Base-by-base conservation (phyloP, 164 flowering plant genomes). In the Vitis cinerea region DNA sequence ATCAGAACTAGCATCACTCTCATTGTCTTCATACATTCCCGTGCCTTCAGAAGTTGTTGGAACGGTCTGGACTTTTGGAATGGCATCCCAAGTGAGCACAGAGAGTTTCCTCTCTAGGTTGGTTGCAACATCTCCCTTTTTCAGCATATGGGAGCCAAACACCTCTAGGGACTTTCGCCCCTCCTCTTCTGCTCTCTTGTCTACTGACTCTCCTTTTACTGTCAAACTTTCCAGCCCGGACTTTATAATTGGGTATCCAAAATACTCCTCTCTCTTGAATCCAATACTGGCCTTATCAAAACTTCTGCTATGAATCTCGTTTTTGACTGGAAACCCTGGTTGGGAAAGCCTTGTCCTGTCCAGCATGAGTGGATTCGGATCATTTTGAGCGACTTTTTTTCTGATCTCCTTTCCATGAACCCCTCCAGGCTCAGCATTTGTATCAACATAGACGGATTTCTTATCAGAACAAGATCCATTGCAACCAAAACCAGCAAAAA, bases 1-100 rank as follows among this genome's bases (percentile, higher is more conserved):
- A 70, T 88, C 92, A 0, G 92, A 88, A 63, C 92, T 88, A 0
- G 81, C 82, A 66, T 88, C 92, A 66, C 92, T 88, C 3, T 75
- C 82, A 23, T 71, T 67, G 31, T 85, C 87, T 12, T 83, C 85
- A 50, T 57, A 14, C 50, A 17, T 23, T 16, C 49, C 64, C 11
- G 71, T 70, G 47, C 72, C 67, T 13, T 52, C 31, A 44, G 79
- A 59, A 57, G 67, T 31, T 7, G 69, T 19, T 31, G 71, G n/a
- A 5, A 62, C 19, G 17, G 31, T 75, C 51, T 48, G 75, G 12
- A 71, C 51, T 58, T 76, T 82, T 15, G 87, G 87, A n/a, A 84
- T 80, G 17, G 88, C 89, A 59, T 86, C 89, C 88, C 88, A 83
- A 4, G 78, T 74, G 31, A 83, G 76, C 64, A 86, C 67, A 0